These are phyloP conservation scores for Favolaschia claudopus DNA, from an alignment of 768 basidiomycete genomes.

Conservation along the genomic window DNA sequence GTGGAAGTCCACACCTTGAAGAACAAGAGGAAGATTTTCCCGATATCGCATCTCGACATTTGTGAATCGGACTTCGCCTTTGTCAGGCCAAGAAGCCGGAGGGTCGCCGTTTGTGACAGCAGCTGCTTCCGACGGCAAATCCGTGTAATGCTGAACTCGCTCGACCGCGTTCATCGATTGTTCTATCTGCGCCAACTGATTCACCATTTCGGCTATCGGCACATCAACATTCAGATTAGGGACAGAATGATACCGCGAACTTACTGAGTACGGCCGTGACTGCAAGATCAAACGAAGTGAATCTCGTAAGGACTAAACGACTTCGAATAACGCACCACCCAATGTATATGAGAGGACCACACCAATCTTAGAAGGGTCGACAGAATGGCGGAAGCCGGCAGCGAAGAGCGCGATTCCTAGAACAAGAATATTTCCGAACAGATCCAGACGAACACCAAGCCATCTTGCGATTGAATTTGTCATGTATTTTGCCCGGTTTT, in stretches of 20 bases:
- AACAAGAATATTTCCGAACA: conserved; percentile 53
- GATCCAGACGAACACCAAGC: conserved; percentile 53
- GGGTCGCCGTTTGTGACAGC: conserved; percentile 50
- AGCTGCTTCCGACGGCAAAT: conserved; percentile 63
- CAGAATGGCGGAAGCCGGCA: conserved; percentile 47
- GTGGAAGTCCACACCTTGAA: conserved; percentile 64
- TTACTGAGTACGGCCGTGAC: conserved; percentile 8
- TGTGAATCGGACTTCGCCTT: conserved; percentile 62
- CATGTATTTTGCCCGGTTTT: conserved; percentile 52
- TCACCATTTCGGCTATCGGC: conserved; percentile 56
- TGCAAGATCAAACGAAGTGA: too few relatives aligned
- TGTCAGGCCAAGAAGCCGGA: conserved; percentile 54
- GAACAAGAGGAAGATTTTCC: conserved; percentile 67
- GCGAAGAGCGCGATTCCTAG: conserved; percentile 59
- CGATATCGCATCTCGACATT: conserved; percentile 67
- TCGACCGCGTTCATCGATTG: conserved; percentile 80
- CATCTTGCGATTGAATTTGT: conserved; percentile 51
- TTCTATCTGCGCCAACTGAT: conserved; percentile 64
- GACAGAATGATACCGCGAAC: conserved; percentile 1
- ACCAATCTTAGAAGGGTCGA: conserved; percentile 55
- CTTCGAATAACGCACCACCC: conserved; percentile 31
- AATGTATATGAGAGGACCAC: conserved; percentile 40
- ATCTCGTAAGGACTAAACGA: background rate
- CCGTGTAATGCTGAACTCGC: conserved; percentile 72
- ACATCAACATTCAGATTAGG: background rate